phyloP scores from a whole-genome alignment of 2,329 filamentous ascomycete species.

The Epichloe sylvatica region DNA sequence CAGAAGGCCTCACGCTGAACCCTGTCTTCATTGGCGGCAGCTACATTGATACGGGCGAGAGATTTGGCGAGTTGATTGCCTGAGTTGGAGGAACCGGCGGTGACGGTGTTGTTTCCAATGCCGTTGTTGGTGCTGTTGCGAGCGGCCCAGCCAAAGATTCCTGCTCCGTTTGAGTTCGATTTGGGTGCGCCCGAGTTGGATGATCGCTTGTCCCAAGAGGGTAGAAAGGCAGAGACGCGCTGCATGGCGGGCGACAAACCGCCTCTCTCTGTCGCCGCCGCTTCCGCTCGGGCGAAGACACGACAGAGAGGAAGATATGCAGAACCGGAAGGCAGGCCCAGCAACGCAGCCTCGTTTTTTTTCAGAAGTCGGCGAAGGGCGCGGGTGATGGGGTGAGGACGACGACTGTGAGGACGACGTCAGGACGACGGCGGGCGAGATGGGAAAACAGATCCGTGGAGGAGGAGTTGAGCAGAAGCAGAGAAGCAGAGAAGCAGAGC shows the following conservation, averaged over 20 bases:
- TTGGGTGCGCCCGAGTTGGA: constrained; percentile 18
- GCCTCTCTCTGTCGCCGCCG: constrained; percentile 23
- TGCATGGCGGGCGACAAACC: constrained; percentile 24
- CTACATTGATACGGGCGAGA: constrained; percentile 21
- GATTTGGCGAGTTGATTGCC: constrained; percentile 6
- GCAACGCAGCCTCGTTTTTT: constrained; percentile 6
- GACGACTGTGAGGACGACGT: background rate
- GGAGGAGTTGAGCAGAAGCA: background rate
- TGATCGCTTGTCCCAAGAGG: constrained; percentile 31
- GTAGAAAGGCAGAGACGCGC: constrained; percentile 30
- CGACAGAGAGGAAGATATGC: constrained; percentile 18
- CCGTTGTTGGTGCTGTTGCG: constrained; percentile 29
- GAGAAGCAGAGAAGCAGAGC: too few species aligned
- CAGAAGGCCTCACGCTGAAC: constrained; percentile 56
- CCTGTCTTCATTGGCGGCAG: constrained; percentile 19
- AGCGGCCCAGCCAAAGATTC: constrained; percentile 32
- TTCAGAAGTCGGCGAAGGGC: background rate
- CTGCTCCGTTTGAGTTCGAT: constrained; percentile 6
- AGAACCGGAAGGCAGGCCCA: constrained; percentile 10
- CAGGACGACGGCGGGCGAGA: background rate
- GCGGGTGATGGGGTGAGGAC: background rate
- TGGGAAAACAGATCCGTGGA: background rate
- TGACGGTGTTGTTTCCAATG: constrained; percentile 6
- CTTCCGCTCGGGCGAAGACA: constrained; percentile 19
- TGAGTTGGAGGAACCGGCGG: background rate